These are phyloP conservation scores for Pyrus hybrid DNA, from an alignment of 331 rosid species.

Conservation along the genomic window DNA sequence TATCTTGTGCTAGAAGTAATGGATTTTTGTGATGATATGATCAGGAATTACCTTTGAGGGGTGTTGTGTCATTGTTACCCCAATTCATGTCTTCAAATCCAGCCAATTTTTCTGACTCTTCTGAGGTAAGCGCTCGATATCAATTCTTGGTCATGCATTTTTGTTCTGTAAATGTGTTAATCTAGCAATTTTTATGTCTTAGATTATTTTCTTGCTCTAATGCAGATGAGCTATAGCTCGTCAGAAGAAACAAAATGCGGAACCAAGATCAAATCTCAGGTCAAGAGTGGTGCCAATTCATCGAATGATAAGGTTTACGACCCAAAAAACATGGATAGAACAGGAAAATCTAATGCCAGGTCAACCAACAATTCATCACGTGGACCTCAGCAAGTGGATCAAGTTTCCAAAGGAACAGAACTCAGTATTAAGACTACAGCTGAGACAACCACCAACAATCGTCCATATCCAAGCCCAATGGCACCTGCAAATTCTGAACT, in stretches of 20 bases:
- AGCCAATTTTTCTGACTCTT: conserved; percentile 27
- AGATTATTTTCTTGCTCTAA: not conserved
- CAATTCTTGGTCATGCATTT: not conserved
- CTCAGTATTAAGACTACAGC: conserved; percentile 9
- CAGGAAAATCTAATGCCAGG: conserved; percentile 7
- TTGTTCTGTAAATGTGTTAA: not conserved
- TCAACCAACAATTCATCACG: conserved; percentile 14
- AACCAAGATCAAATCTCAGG: conserved; percentile 5
- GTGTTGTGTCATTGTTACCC: conserved; percentile 23
- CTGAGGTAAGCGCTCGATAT: conserved; percentile 31
- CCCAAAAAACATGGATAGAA: conserved; percentile 8
- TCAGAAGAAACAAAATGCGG: conserved; percentile 15
- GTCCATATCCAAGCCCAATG: conserved; percentile 25
- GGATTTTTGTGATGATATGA: conserved; percentile 6
- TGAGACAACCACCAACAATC: conserved; percentile 6
- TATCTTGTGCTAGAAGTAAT: not conserved
- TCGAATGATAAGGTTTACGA: conserved; percentile 16
- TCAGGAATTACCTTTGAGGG: conserved; percentile 40
- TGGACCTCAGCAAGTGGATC: conserved; percentile 19
- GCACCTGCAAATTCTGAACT: conserved; percentile 27
- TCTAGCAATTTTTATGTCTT: not conserved
- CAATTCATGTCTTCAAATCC: conserved; percentile 37
- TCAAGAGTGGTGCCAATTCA: conserved; percentile 13
- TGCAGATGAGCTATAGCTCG: conserved; percentile 28
- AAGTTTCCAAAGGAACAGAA: conserved; percentile 16